Evolutionary conservation across 1,284 basidiomycete species (phyloP).

Genomic region (Gastroboletus turbinatus): DNA sequence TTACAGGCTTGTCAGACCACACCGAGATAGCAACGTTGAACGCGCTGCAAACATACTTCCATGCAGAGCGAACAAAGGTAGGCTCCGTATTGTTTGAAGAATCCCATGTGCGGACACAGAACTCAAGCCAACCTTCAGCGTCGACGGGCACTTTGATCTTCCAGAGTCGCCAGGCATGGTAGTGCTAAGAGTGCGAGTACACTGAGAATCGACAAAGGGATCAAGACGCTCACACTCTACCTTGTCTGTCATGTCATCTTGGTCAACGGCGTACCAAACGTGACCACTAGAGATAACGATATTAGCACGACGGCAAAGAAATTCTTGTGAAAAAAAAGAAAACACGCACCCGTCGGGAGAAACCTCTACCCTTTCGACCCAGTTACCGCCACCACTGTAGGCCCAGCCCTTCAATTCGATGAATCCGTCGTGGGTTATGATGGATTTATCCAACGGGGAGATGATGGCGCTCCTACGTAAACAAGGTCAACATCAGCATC

Average conservation of each 20-base stretch:
- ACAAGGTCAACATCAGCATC: neutral
- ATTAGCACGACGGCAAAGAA: neutral
- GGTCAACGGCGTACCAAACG: conserved; percentile 20
- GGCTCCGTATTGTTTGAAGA: conserved; percentile 59
- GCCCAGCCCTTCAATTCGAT: conserved; percentile 52
- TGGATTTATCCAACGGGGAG: conserved; percentile 43
- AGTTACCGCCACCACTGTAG: conserved; percentile 56
- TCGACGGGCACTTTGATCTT: conserved; percentile 51
- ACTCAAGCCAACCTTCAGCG: conserved; percentile 58
- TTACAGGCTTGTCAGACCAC: neutral
- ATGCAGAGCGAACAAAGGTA: conserved; percentile 53
- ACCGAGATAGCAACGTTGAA: neutral
- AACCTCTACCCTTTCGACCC: conserved; percentile 57
- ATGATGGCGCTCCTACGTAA: conserved; percentile 18
- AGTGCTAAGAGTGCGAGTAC: conserved; percentile 38
- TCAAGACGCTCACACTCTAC: neutral
- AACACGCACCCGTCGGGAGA: conserved; percentile 49
- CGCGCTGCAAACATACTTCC: conserved; percentile 43
- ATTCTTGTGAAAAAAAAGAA: neutral
- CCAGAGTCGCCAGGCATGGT: conserved; percentile 57
- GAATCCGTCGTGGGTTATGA: conserved; percentile 49
- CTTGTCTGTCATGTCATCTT: conserved; percentile 18
- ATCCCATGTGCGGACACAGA: conserved; percentile 60
- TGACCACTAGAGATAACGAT: conserved; percentile 8
- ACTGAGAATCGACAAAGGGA: neutral